These are phyloP conservation scores for Xylaria hypoxylon DNA, from an alignment of 2,329 filamentous ascomycete genomes.

Conservation along the genomic window DNA sequence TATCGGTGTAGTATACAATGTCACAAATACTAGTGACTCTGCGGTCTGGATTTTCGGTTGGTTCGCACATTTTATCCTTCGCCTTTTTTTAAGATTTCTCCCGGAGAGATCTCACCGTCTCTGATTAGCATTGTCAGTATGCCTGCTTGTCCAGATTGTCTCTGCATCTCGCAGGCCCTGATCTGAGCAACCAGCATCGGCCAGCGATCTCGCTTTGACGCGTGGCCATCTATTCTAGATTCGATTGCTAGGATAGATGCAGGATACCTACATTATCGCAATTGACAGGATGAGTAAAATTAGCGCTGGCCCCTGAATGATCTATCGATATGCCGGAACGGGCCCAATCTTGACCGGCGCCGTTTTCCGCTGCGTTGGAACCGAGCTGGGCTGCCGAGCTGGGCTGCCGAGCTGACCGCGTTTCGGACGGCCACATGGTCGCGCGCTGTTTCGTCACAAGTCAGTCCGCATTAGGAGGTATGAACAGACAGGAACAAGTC, in stretches of 20 bases:
- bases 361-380: slow-evolving; percentile 31
- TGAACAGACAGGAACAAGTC: too few relatives aligned
- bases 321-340: slow-evolving; percentile 1
- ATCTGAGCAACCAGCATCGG: slow-evolving; percentile 15
- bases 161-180: slow-evolving; percentile 14
- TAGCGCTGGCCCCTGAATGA: slow-evolving; percentile 11
- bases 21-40: background rate
- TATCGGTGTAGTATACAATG: slow-evolving; percentile 1
- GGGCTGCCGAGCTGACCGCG: slow-evolving; percentile 19
- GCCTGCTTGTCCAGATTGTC: slow-evolving; percentile 12
- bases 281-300: slow-evolving; percentile 8
- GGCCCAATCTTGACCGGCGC: slow-evolving; percentile 6
- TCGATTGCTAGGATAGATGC: slow-evolving; percentile 13
- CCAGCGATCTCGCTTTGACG: slow-evolving; percentile 16
- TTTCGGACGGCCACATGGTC: slow-evolving; percentile 18
- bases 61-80: slow-evolving; percentile 6
- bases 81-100: background rate
- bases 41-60: slow-evolving; percentile 2
- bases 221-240: slow-evolving; percentile 12
- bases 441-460: slow-evolving; percentile 5
- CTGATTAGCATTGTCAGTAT: background rate
- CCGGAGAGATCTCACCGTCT: background rate
- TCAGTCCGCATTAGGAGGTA: background rate
- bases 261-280: slow-evolving; percentile 11
- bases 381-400: slow-evolving; percentile 27